Conservation (phyloP, 2,329 filamentous ascomycete genomes). For the Nigrograna mackinnonii region DNA sequence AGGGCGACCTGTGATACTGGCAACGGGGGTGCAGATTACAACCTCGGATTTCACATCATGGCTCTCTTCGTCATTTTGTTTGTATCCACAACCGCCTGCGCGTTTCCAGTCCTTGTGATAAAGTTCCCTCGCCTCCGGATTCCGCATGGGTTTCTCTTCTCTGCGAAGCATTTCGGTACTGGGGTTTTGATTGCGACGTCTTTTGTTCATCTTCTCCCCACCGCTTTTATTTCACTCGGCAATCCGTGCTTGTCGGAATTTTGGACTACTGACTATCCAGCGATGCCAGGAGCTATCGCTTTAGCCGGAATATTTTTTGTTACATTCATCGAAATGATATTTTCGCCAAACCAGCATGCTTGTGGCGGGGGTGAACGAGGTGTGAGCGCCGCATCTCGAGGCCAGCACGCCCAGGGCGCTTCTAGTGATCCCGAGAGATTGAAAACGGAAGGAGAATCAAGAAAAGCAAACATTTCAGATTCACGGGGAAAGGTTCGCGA, state of each 20-base stretch:
- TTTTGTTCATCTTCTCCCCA: conserved; percentile 73
- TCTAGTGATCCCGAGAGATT: neutral
- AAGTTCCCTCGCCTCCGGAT: conserved; percentile 64
- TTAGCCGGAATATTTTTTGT: conserved; percentile 63
- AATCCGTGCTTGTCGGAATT: conserved; percentile 58
- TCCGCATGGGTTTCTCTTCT: conserved; percentile 62
- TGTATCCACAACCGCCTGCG: conserved; percentile 53
- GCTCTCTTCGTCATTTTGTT: conserved; percentile 39
- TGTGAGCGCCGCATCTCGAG: conserved; percentile 21
- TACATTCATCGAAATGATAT: conserved; percentile 64
- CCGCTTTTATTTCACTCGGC: conserved; percentile 54
- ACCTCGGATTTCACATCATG: conserved; percentile 31
- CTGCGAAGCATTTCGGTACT: conserved; percentile 64
- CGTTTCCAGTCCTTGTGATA: conserved; percentile 63
- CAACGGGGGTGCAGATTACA: conserved; percentile 25
- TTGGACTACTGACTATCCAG: conserved; percentile 61
- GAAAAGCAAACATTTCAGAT: neutral
- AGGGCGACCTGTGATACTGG: conserved; percentile 25
- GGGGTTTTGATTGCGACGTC: conserved; percentile 82
- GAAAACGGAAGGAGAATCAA: neutral
- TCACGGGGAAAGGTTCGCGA: conserved; percentile 21
- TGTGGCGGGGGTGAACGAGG: conserved; percentile 56
- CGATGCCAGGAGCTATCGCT: conserved; percentile 66
- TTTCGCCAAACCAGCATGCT: conserved; percentile 60
- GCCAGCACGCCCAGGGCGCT: neutral